A percentile compares a stretch with the other conserved stretches of the same genome.
phyloP scores from a whole-genome alignment of 306 rosid species.

The Acacia melanoxylon region DNA sequence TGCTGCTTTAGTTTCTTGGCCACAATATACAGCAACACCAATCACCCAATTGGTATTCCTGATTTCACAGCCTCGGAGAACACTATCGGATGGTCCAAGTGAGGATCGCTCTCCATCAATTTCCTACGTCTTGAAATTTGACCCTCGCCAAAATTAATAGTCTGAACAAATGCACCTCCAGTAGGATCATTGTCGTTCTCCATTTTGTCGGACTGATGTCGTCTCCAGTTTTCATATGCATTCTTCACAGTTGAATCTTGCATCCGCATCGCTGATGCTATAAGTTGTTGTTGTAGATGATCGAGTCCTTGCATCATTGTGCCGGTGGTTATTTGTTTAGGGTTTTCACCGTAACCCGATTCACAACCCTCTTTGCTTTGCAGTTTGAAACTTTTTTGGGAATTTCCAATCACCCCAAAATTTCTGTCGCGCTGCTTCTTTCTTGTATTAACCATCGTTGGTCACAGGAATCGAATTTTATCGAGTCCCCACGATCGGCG shows the following conservation, averaged over 20 bases:
- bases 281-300: too few species aligned
- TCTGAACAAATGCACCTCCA: slow-evolving; percentile 93
- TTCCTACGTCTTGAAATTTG: slow-evolving; percentile 93
- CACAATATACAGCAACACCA: slow-evolving; percentile 90
- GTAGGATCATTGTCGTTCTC: slow-evolving; percentile 92
- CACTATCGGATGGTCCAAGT: slow-evolving; percentile 83
- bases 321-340: too few species aligned
- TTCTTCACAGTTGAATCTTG: slow-evolving; percentile 86
- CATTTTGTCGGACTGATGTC: slow-evolving; percentile 76
- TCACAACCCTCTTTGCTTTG: too few species aligned
- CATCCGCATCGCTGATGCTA: too few species aligned
- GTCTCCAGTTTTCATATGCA: slow-evolving; percentile 81
- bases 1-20: slow-evolving; percentile 86
- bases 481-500: too few species aligned
- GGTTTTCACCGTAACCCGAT: too few species aligned
- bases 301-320: too few species aligned
- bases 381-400: too few species aligned
- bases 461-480: too few species aligned
- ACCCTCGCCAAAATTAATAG: slow-evolving; percentile 85
- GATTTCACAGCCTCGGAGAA: slow-evolving; percentile 88
- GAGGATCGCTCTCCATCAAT: slow-evolving; percentile 76
- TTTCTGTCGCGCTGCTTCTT: too few species aligned
- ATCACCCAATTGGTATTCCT: slow-evolving; percentile 89
- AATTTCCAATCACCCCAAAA: too few species aligned
- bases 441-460: too few species aligned